Percentiles rank a stretch among this genome's conserved stretches.
phyloP scores from a whole-genome alignment of 371 early-diverging fungal species.

The Mucor piriformis region DNA sequence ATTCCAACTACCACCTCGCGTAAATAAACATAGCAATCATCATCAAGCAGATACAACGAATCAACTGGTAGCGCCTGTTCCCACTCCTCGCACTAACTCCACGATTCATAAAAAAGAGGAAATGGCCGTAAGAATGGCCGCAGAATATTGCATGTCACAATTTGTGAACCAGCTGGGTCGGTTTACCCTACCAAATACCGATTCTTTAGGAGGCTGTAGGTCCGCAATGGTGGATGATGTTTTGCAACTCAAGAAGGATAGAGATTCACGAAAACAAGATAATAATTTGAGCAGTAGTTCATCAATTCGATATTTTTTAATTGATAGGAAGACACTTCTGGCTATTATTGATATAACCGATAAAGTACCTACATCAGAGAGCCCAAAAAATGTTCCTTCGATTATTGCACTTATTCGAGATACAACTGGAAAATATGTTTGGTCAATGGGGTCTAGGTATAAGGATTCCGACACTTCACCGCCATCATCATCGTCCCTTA shows the following conservation, averaged over 20 bases:
- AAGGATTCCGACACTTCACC: constrained; percentile 27
- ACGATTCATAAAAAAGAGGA: constrained; percentile 41
- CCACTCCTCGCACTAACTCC: not conserved
- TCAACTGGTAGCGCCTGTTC: not conserved
- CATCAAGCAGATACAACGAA: constrained; percentile 1
- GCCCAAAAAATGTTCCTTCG: constrained; percentile 36
- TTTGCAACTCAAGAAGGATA: constrained; percentile 21
- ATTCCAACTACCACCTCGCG: constrained; percentile 47
- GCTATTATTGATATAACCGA: constrained; percentile 45
- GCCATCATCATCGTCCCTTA: not conserved
- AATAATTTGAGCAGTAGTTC: constrained; percentile 13
- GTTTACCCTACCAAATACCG: constrained; percentile 64
- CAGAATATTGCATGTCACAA: constrained; percentile 74
- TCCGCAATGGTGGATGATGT: constrained; percentile 63
- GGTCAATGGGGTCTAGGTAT: constrained; percentile 63
- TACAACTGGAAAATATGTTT: constrained; percentile 72
- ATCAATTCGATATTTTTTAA: constrained; percentile 65
- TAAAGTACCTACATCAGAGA: constrained; percentile 2
- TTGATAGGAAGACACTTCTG: constrained; percentile 68
- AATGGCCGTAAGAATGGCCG: constrained; percentile 70
- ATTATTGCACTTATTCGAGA: constrained; percentile 66
- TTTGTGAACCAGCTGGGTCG: constrained; percentile 72
- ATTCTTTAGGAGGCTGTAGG: constrained; percentile 56
- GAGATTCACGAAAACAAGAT: constrained; percentile 4
- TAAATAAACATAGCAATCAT: constrained; percentile 25